Percentiles rank a stretch among this genome's conserved stretches.
Conservation (phyloP, 2,329 filamentous ascomycete genomes). For the Aschersonia sp. region DNA sequence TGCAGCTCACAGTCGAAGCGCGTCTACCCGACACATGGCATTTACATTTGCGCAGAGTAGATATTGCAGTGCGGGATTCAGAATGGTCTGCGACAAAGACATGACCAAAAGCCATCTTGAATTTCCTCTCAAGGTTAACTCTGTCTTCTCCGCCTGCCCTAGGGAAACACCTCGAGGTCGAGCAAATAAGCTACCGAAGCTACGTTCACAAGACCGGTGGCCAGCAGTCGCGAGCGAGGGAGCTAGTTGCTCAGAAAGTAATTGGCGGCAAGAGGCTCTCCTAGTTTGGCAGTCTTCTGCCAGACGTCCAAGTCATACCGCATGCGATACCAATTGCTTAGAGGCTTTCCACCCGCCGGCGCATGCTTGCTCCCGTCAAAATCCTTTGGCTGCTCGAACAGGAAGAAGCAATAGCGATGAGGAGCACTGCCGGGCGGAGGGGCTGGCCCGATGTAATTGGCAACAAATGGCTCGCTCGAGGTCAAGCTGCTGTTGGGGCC, state of each 20-base stretch:
- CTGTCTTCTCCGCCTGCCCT: too few species aligned
- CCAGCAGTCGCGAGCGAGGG: neutral
- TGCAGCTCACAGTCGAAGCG: too few species aligned
- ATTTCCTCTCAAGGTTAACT: too few species aligned
- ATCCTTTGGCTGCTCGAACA: slow-evolving; percentile 29
- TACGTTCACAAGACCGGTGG: neutral
- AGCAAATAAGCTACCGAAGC: too few species aligned
- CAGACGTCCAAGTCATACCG: slow-evolving; percentile 26
- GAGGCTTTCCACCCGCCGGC: slow-evolving; percentile 17
- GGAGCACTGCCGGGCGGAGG: slow-evolving; percentile 29
- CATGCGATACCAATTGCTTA: slow-evolving; percentile 21
- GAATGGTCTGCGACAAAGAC: too few species aligned
- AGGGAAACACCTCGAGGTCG: too few species aligned
- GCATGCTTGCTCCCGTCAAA: slow-evolving; percentile 12
- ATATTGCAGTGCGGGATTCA: too few species aligned
- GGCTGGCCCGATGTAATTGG: slow-evolving; percentile 27
- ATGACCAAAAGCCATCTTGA: too few species aligned
- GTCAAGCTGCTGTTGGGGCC: slow-evolving; percentile 2
- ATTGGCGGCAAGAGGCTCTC: slow-evolving; percentile 12
- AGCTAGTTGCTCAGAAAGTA: slow-evolving; percentile 8
- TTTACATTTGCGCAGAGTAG: too few species aligned
- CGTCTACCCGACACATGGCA: too few species aligned
- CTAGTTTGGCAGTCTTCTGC: slow-evolving; percentile 30
- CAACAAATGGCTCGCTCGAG: slow-evolving; percentile 12
- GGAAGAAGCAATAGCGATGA: slow-evolving; percentile 33